Conservation (phyloP, 2,329 filamentous ascomycete genomes). For the Diatrype stigma region DNA sequence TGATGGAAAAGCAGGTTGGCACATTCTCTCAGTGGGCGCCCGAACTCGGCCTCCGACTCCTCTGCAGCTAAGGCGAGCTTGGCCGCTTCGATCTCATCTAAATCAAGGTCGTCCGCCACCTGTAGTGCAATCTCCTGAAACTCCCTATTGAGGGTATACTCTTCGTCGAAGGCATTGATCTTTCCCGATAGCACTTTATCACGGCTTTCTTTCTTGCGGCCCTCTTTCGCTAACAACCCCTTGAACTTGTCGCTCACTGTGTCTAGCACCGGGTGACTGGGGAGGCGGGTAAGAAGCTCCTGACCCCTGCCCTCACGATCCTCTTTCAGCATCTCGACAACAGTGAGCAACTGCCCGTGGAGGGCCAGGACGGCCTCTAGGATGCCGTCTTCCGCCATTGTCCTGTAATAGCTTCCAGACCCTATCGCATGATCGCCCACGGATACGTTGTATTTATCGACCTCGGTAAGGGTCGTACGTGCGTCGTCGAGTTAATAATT, state of each 20-base stretch:
- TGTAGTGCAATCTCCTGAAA: slow-evolving; percentile 81
- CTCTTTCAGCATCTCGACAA: slow-evolving; percentile 63
- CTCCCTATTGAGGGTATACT: slow-evolving; percentile 78
- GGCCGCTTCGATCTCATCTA: slow-evolving; percentile 85
- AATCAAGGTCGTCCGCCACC: slow-evolving; percentile 80
- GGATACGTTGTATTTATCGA: slow-evolving; percentile 3
- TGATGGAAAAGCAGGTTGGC: slow-evolving; percentile 87
- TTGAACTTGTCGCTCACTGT: slow-evolving; percentile 63
- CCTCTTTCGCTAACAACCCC: slow-evolving; percentile 69
- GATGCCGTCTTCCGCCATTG: slow-evolving; percentile 70
- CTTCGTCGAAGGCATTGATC: slow-evolving; percentile 64
- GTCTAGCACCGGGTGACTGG: slow-evolving; percentile 47
- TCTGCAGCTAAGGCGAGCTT: slow-evolving; percentile 71
- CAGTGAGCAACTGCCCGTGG: slow-evolving; percentile 76
- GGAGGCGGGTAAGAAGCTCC: slow-evolving; percentile 32
- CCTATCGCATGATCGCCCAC: slow-evolving; percentile 44
- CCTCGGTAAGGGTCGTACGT: slow-evolving; percentile 7
- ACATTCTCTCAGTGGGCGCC: slow-evolving; percentile 70
- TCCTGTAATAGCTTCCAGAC: slow-evolving; percentile 26
- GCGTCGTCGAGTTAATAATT: slow-evolving; percentile 2
- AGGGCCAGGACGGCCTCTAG: slow-evolving; percentile 78
- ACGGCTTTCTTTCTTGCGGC: slow-evolving; percentile 72
- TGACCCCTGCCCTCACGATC: slow-evolving; percentile 62
- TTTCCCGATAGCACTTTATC: slow-evolving; percentile 67
- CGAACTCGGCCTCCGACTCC: slow-evolving; percentile 63